Evolutionary conservation across 257 asterid species (phyloP).

Genomic region (Plantago ovata): DNA sequence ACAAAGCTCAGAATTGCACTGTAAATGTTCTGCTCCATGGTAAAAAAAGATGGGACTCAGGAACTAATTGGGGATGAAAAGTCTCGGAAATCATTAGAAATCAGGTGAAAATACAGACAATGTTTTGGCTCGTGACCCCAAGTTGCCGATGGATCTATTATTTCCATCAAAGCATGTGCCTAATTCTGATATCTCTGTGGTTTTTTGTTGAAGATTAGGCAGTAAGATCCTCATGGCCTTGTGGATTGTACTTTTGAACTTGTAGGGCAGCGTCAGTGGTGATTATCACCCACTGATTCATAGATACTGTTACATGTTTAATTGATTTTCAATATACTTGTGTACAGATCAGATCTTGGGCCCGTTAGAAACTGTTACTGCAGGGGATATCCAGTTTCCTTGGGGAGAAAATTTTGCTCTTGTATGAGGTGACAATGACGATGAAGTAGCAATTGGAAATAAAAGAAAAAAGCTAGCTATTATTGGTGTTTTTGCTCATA

Average conservation of each 20-base stretch:
- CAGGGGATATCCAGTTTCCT: conserved; percentile 8
- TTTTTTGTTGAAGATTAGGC: conserved; percentile 22
- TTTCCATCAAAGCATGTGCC: not conserved
- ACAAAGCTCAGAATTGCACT: conserved; percentile 30
- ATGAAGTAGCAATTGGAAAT: not conserved
- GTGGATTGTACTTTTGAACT: conserved; percentile 14
- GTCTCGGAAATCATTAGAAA: conserved; percentile 14
- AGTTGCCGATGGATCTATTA: conserved; percentile 12
- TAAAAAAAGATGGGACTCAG: conserved; percentile 25
- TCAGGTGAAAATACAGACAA: no score
- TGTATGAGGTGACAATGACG: conserved; percentile 15
- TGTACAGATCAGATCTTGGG: conserved; percentile 37
- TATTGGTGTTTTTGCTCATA: not conserved
- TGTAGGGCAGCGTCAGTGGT: conserved; percentile 10
- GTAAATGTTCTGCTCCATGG: conserved; percentile 24
- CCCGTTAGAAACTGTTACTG: conserved; percentile 14
- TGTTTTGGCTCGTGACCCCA: conserved; percentile 11
- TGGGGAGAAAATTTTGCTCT: conserved; percentile 20
- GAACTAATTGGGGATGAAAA: conserved; percentile 17
- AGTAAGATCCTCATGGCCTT: conserved; percentile 17
- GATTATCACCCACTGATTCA: conserved; percentile 12
- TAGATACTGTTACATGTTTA: conserved; percentile 21
- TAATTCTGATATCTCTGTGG: conserved; percentile 23
- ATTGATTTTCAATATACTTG: conserved; percentile 18
- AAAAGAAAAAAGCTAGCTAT: not conserved